Evolutionary conservation across 2,329 filamentous ascomycete genomes (phyloP).

Genomic region (Colletotrichum eleusines): DNA sequence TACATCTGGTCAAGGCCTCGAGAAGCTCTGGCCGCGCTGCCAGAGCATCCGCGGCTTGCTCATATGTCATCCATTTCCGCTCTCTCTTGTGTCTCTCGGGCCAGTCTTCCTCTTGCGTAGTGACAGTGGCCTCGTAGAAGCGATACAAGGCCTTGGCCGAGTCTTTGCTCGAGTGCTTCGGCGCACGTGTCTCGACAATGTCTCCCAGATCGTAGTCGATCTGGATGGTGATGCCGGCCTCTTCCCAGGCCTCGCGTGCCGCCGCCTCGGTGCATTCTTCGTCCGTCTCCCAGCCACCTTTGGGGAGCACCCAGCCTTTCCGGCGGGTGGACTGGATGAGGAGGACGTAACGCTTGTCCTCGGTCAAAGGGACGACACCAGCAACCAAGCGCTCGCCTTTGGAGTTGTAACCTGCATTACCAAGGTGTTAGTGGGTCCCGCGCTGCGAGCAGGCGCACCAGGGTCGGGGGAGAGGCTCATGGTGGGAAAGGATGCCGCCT

Average conservation of each 20-base stretch:
- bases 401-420: conserved; percentile 82
- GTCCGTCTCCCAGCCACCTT: conserved; percentile 97
- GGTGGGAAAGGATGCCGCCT: conserved; percentile 23
- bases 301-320: conserved; percentile 95
- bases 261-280: conserved; percentile 87
- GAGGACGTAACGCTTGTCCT: conserved; percentile 88
- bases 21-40: conserved; percentile 85
- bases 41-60: conserved; percentile 83
- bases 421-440: conserved; percentile 53
- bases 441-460: conserved; percentile 42
- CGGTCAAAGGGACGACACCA: conserved; percentile 89
- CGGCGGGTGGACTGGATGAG: conserved; percentile 93
- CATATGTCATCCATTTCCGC: conserved; percentile 89
- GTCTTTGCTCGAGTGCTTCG: conserved; percentile 76
- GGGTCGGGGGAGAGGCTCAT: conserved; percentile 34
- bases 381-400: conserved; percentile 96
- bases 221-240: conserved; percentile 89
- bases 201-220: conserved; percentile 88
- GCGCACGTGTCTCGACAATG: conserved; percentile 86
- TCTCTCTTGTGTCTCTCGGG: conserved; percentile 93
- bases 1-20: conserved; percentile 87
- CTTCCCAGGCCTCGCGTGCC: conserved; percentile 95
- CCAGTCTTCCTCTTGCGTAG: conserved; percentile 88
- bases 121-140: conserved; percentile 90
- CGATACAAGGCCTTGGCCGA: conserved; percentile 75